These are phyloP conservation scores for Teratosphaeria nubilosa DNA, from an alignment of 2,329 filamentous ascomycete species.

Conservation along the genomic window DNA sequence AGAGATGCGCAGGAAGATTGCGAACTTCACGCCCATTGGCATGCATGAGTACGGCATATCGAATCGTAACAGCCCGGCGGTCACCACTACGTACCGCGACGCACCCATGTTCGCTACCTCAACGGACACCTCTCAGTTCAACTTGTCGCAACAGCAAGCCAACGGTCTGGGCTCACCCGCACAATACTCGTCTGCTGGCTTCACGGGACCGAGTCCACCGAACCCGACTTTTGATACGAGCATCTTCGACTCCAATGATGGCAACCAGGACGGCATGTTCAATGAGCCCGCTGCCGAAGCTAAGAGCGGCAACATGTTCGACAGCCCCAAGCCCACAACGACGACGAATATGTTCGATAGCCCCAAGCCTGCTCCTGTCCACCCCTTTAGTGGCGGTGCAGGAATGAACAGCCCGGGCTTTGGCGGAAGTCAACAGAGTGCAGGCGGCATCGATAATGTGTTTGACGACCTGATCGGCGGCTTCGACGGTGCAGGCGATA, in stretches of 20 bases:
- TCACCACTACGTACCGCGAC: constrained; percentile 16
- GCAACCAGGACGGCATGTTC: constrained; percentile 4
- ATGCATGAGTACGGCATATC: constrained; percentile 17
- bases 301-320: constrained; percentile 1
- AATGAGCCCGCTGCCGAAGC: constrained; percentile 2
- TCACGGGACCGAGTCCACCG: constrained; percentile 13
- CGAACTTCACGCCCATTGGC: not conserved
- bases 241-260: constrained; percentile 18
- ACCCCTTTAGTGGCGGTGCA: constrained; percentile 10
- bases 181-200: constrained; percentile 12
- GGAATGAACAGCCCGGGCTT: constrained; percentile 23
- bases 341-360: constrained; percentile 22
- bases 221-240: constrained; percentile 11
- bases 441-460: constrained; percentile 22
- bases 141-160: constrained; percentile 4
- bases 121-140: constrained; percentile 7
- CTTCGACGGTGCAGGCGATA: constrained; percentile 14
- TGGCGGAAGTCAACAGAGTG: constrained; percentile 20
- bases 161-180: constrained; percentile 19
- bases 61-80: constrained; percentile 3
- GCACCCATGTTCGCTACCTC: constrained; percentile 19
- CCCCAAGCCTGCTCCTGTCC: constrained; percentile 10
- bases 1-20: constrained; percentile 8
- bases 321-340: constrained; percentile 2
- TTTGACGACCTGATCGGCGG: constrained; percentile 24